A percentile compares a stretch with the other conserved stretches of the same genome.
These are phyloP conservation scores for Phytophthora hybrid DNA, from an alignment of 352 stramenopile species.

Conservation along the genomic window DNA sequence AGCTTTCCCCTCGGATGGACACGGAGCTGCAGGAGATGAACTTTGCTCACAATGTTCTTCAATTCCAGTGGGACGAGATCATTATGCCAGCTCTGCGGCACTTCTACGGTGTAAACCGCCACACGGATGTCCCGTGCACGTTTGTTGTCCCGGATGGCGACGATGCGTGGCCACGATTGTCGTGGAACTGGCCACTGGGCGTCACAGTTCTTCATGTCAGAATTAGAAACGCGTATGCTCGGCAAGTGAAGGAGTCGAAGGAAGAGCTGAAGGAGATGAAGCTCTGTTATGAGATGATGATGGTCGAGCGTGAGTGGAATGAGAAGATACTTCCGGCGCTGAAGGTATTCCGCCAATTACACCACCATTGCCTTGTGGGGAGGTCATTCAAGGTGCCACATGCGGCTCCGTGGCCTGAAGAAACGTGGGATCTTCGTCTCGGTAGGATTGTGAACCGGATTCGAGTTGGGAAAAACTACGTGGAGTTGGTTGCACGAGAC, in stretches of 20 bases:
- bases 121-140: neutral
- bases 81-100: neutral
- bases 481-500: neutral
- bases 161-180: neutral
- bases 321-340: neutral
- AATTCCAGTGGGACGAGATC: slow-evolving; percentile 1
- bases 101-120: neutral
- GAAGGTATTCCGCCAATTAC: neutral
- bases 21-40: neutral
- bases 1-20: neutral
- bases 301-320: neutral
- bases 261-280: neutral
- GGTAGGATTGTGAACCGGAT: neutral
- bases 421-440: neutral
- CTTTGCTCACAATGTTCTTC: neutral
- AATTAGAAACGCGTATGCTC: neutral
- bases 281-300: neutral
- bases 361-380: neutral
- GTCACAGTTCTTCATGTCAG: neutral
- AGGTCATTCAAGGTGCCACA: neutral
- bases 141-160: neutral
- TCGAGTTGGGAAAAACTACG: neutral
- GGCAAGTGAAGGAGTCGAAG: neutral
- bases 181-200: neutral
- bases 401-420: neutral